phyloP scores from a whole-genome alignment of 2,329 filamentous ascomycete species.

The Epichloe sp. region DNA sequence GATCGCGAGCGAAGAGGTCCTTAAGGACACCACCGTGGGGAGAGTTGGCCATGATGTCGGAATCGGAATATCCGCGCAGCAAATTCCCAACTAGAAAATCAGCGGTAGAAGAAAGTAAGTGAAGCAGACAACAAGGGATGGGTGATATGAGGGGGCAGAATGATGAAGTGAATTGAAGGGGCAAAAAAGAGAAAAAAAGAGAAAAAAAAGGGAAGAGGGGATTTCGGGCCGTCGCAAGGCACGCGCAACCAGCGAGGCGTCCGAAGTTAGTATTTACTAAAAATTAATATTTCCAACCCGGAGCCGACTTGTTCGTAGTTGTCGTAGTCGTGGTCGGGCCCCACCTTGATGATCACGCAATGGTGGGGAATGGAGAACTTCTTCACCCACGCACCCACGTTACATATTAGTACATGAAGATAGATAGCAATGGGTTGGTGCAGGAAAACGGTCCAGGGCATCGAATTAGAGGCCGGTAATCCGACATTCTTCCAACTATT shows the following conservation, averaged over 20 bases:
- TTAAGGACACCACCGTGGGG: constrained; percentile 91
- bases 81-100: neutral
- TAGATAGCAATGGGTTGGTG: constrained; percentile 1
- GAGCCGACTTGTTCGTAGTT: neutral
- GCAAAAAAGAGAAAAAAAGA: neutral
- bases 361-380: constrained; percentile 14
- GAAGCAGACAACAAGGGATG: neutral
- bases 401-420: no score
- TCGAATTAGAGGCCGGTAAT: neutral
- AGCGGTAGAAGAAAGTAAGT: neutral
- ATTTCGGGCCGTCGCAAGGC: constrained; percentile 1
- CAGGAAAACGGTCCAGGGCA: constrained; percentile 1
- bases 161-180: neutral
- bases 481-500: no score
- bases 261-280: neutral
- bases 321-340: neutral
- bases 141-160: neutral
- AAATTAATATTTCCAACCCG: neutral
- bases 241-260: neutral
- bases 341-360: constrained; percentile 17
- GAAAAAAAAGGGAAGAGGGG: constrained; percentile 2
- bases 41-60: constrained; percentile 46
- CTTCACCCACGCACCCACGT: no score
- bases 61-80: neutral
- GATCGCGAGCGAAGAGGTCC: constrained; percentile 91